A percentile compares a stretch with the other conserved stretches of the same genome.
Evolutionary conservation across 139 green algal genomes (phyloP).

Genomic region (Coelastrella sp.): DNA sequence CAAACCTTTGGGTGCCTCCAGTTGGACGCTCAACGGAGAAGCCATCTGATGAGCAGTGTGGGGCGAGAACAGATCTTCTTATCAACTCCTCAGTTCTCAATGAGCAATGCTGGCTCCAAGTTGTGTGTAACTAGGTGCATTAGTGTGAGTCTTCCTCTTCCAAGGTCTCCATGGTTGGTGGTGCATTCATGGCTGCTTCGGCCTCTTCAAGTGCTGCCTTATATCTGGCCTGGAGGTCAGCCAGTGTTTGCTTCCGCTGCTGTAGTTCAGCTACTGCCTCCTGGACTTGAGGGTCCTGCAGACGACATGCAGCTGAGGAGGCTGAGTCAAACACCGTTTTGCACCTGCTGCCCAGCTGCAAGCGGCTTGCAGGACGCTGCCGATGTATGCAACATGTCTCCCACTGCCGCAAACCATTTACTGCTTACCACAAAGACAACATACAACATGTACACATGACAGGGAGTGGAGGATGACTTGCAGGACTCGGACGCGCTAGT

Average conservation of each 20-base stretch:
- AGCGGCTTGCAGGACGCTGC: background rate
- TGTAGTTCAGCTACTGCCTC: slow-evolving; percentile 61
- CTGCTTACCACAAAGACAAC: too few relatives aligned
- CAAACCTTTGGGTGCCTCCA: too few relatives aligned
- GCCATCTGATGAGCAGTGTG: too few relatives aligned
- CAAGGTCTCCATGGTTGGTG: slow-evolving; percentile 37
- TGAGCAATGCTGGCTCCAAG: too few relatives aligned
- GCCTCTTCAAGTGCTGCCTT: slow-evolving; percentile 47
- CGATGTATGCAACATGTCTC: background rate
- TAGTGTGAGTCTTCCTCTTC: slow-evolving; percentile 53
- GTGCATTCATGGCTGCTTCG: slow-evolving; percentile 14
- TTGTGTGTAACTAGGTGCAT: too few relatives aligned
- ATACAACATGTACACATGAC: too few relatives aligned
- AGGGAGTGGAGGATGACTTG: too few relatives aligned
- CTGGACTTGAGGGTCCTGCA: slow-evolving; percentile 60
- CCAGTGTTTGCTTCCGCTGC: slow-evolving; percentile 51
- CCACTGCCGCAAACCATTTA: too few relatives aligned
- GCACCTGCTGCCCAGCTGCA: background rate
- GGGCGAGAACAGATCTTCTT: too few relatives aligned
- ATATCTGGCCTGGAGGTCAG: slow-evolving; percentile 48
- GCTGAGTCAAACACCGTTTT: background rate
- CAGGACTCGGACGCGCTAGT: too few relatives aligned
- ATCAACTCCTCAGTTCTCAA: too few relatives aligned
- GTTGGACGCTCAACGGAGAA: too few relatives aligned
- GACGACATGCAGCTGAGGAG: background rate